Evolutionary conservation across 1,139 yeast species (phyloP), one percentile per base, ranked within the genome.

Genomic region (Hyphopichia pseudoburtonii): DNA sequence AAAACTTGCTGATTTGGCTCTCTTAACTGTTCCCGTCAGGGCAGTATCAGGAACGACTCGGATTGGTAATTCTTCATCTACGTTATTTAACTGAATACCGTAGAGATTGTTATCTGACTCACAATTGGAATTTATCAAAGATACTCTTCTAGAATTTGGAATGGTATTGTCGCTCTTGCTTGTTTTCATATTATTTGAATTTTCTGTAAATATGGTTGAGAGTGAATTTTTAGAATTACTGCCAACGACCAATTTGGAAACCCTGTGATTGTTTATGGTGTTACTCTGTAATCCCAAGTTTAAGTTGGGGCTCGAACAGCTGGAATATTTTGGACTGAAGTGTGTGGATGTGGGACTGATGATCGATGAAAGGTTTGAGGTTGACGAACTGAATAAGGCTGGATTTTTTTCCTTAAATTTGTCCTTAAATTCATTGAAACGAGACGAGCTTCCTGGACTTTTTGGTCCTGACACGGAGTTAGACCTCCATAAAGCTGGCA

Each of bases 1-100:
- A 32, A 43, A 46, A 18, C 62, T 50, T 9, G 64, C 52, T 19
- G 66, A 59, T 39, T 60, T 60, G 3, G 66, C 55, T 37, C 65
- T 41, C 32, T 54, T 51, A 11, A 55, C 47, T 5, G 28, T 27
- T n/a, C 17, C 11, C 18, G 34, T 16, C 11, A 4, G 15, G 3
- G 11, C 3, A 17, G 5, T 17, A 8, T 8, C 12, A n/a, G 7
- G 10, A n/a, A 24, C 10, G 11, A 17, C 23, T 11, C 16, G 14
- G 16, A n/a, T 17, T 6, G 5, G 17, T 10, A 7, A 16, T 17
- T 31, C 34, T 18, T 32, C 35, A 10, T 14, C 8, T 3, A 31
- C 28, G 17, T 24, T 19, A 21, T 14, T 14, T 7, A 31, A 16
- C 14, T 31, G 33, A 17, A 28, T 7, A 4, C 28, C 27, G 17